A percentile compares a stretch with the other conserved stretches of the same genome.
Conservation (phyloP, 305 asterid species). For the Fraxinus sp. region DNA sequence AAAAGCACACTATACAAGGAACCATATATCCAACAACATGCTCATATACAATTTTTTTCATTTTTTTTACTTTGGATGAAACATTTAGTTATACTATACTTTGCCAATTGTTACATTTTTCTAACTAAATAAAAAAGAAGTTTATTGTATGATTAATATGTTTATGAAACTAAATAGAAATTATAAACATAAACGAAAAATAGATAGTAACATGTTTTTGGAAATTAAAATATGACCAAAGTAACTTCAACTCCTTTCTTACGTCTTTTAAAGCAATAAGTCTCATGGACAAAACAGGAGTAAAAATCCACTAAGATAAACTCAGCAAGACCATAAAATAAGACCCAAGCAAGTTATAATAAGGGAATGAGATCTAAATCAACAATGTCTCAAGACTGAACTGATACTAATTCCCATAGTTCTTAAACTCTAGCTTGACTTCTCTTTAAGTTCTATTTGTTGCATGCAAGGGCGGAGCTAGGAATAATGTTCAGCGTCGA, state of each 20-base stretch:
- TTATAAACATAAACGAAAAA: not conserved
- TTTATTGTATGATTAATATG: not conserved
- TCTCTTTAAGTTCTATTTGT: constrained; percentile 6
- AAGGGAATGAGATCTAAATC: not conserved
- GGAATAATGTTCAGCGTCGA: not conserved
- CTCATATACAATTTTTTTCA: not conserved
- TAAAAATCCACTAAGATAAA: not conserved
- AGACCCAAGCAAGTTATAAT: not conserved
- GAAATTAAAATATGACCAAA: not conserved
- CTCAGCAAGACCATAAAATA: not conserved
- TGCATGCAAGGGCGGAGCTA: not conserved
- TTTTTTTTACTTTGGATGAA: not conserved
- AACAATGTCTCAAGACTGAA: not conserved
- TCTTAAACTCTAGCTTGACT: constrained; percentile 4
- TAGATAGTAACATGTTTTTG: not conserved
- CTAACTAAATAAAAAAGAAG: not conserved
- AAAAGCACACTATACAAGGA: not conserved
- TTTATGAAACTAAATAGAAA: not conserved
- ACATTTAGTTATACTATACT: not conserved
- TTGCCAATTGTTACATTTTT: not conserved
- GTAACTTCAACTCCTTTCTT: not conserved
- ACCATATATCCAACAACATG: not conserved
- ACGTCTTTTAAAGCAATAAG: not conserved
- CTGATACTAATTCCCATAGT: not conserved
- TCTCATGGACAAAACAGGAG: not conserved